These are phyloP conservation scores for Kazachstania psychrophila DNA, from an alignment of 805 yeast species.

Conservation along the genomic window DNA sequence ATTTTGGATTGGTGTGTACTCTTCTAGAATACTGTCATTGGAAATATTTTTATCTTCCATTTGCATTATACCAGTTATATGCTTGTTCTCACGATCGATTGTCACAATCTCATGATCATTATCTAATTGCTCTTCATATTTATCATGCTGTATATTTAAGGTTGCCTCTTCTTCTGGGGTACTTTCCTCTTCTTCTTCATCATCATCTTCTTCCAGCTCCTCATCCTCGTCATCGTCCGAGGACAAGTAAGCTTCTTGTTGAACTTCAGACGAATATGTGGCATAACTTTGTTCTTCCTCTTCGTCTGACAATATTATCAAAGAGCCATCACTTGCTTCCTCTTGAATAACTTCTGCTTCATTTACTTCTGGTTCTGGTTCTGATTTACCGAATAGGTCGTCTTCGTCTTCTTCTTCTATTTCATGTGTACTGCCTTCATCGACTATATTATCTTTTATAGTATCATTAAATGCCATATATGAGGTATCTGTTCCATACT, in stretches of 20 bases:
- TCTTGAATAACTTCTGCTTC: neutral
- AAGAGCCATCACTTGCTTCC: neutral
- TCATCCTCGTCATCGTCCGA: neutral
- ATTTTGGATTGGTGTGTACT: no score
- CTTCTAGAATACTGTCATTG: no score
- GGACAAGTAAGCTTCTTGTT: no score
- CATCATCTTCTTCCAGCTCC: slow-evolving; percentile 3
- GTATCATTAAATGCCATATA: slow-evolving; percentile 14
- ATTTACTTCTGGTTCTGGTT: neutral
- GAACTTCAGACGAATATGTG: neutral
- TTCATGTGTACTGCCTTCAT: slow-evolving; percentile 3
- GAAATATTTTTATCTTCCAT: no score
- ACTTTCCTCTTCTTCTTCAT: slow-evolving; percentile 1
- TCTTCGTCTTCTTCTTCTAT: neutral
- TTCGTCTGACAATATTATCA: neutral
- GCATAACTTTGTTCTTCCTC: neutral
- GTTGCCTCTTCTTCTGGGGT: no score
- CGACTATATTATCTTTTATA: slow-evolving; percentile 10
- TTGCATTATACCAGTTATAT: no score
- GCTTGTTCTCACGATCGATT: neutral
- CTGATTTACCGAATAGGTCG: neutral
- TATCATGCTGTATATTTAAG: neutral
- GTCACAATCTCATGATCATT: neutral
- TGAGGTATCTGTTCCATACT: slow-evolving; percentile 16
- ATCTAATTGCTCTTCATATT: neutral